Conservation (phyloP, 768 basidiomycete species). For the Amanita rubescens region DNA sequence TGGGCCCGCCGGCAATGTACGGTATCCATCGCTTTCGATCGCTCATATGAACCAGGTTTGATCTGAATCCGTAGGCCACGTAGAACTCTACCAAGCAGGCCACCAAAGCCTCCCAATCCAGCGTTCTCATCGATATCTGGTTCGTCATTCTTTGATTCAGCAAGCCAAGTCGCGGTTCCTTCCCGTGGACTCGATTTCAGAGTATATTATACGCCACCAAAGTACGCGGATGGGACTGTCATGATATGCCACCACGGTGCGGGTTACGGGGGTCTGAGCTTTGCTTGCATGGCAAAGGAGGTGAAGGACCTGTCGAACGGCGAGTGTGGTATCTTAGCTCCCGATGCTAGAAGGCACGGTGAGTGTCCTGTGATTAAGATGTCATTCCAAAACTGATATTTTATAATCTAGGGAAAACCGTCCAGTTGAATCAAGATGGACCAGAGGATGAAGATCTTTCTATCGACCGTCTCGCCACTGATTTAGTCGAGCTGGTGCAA, state of each 20-base stretch:
- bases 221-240: slow-evolving; percentile 47
- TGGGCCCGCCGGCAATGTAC: slow-evolving; percentile 60
- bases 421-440: slow-evolving; percentile 3
- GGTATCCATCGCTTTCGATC: slow-evolving; percentile 22
- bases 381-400: background rate
- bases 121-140: slow-evolving; percentile 77
- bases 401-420: slow-evolving; percentile 3
- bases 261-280: slow-evolving; percentile 84
- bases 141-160: slow-evolving; percentile 66
- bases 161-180: slow-evolving; percentile 67
- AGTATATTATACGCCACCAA: slow-evolving; percentile 78
- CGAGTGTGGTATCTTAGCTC: slow-evolving; percentile 72
- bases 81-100: slow-evolving; percentile 9
- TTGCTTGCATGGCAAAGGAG: slow-evolving; percentile 87
- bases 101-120: slow-evolving; percentile 42
- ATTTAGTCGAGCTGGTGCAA: slow-evolving; percentile 64
- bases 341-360: slow-evolving; percentile 91
- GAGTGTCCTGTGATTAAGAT: slow-evolving; percentile 17
- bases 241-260: slow-evolving; percentile 95
- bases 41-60: too few species aligned
- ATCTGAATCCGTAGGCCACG: slow-evolving; percentile 11
- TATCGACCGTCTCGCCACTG: slow-evolving; percentile 62
- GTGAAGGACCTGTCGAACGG: slow-evolving; percentile 50
- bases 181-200: slow-evolving; percentile 58
- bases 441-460: slow-evolving; percentile 50